phyloP scores from a whole-genome alignment of 805 yeast species.

The Zygoascus ofunaensis region DNA sequence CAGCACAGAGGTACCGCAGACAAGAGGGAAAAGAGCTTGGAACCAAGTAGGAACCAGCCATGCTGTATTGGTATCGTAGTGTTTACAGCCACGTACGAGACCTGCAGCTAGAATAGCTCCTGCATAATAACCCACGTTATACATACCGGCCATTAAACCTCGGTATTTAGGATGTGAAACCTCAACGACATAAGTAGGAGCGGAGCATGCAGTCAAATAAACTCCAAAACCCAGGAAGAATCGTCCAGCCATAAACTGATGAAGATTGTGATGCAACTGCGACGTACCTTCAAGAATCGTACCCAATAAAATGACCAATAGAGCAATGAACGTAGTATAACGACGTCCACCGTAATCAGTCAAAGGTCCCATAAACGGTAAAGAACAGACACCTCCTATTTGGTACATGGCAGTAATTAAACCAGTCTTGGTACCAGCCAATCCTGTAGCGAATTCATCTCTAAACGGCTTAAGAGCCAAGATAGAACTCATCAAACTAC shows the following conservation, averaged over 20 bases:
- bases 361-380: constrained; percentile 14
- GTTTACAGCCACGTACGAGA: constrained; percentile 2
- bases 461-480: constrained; percentile 8
- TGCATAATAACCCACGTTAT: constrained; percentile 17
- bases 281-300: constrained; percentile 8
- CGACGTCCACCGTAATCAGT: constrained; percentile 12
- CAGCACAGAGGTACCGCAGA: constrained; percentile 33
- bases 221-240: constrained; percentile 17
- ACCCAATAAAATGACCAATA: constrained; percentile 8
- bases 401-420: constrained; percentile 16
- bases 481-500: constrained; percentile 10
- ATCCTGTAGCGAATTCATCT: constrained; percentile 11
- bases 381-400: constrained; percentile 15
- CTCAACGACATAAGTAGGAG: constrained; percentile 15
- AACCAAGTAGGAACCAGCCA: constrained; percentile 34
- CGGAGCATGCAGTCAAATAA: constrained; percentile 10
- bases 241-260: constrained; percentile 15
- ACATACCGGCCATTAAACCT: constrained; percentile 8
- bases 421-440: constrained; percentile 14
- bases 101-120: constrained; percentile 26
- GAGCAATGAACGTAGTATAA: constrained; percentile 11
- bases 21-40: constrained; percentile 8
- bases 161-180: constrained; percentile 15
- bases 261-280: not conserved
- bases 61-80: not conserved